Conservation (phyloP, 306 rosid genomes). For the Lupinus albus region DNA sequence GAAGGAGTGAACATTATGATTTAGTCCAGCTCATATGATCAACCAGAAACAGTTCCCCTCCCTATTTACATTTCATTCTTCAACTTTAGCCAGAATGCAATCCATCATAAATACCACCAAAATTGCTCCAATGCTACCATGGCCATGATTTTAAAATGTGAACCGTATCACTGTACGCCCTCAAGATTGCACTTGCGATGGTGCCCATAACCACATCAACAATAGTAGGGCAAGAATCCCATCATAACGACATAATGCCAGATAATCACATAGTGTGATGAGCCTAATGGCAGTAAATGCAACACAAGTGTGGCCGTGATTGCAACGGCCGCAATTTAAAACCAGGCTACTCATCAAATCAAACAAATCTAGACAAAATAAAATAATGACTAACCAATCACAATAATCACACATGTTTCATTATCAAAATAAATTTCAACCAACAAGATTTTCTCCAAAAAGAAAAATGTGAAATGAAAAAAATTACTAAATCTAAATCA, state of each 20-base stretch:
- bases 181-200: neutral
- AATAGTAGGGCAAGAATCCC: neutral
- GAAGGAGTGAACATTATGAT: too few species aligned
- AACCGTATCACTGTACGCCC: neutral
- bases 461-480: too few species aligned
- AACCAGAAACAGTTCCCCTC: too few species aligned
- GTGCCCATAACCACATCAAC: neutral
- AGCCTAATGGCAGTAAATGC: neutral
- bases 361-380: slow-evolving; percentile 31
- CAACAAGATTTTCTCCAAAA: too few species aligned
- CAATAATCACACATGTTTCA: neutral
- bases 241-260: neutral
- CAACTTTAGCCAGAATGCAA: slow-evolving; percentile 15
- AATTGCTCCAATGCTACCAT: neutral
- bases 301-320: neutral
- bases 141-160: slow-evolving; percentile 6
- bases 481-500: slow-evolving; percentile 10
- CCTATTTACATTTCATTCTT: too few species aligned
- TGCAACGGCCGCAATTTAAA: slow-evolving; percentile 13
- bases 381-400: slow-evolving; percentile 9
- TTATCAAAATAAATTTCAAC: neutral
- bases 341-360: slow-evolving; percentile 10
- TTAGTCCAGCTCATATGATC: too few species aligned
- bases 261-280: neutral
- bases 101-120: slow-evolving; percentile 6